Percentiles rank a stretch among this genome's conserved stretches.
Conservation (phyloP, 2,329 filamentous ascomycete genomes). For the Pseudogymnoascus sp. region DNA sequence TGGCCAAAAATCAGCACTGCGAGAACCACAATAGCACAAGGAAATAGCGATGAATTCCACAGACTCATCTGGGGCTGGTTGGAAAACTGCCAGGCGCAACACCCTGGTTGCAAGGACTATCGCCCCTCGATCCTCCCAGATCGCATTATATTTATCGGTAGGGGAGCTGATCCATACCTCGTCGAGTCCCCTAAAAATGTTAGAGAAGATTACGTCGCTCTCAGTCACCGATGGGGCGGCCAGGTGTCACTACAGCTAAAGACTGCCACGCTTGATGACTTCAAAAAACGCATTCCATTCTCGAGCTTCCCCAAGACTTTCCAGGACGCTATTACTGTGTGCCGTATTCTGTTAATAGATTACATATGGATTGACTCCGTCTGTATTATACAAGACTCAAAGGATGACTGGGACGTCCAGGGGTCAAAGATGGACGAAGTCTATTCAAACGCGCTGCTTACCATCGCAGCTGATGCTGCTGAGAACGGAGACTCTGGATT, state of each 20-base stretch:
- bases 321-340: slow-evolving; percentile 24
- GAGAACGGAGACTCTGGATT: neutral
- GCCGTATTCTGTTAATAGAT: slow-evolving; percentile 18
- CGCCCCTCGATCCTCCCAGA: neutral
- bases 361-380: slow-evolving; percentile 31
- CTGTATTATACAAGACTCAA: slow-evolving; percentile 26
- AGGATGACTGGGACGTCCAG: slow-evolving; percentile 25
- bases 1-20: neutral
- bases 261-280: slow-evolving; percentile 10
- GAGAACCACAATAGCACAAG: neutral
- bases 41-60: neutral
- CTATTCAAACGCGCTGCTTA: slow-evolving; percentile 22
- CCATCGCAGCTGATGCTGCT: slow-evolving; percentile 17
- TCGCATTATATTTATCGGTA: neutral
- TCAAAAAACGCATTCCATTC: slow-evolving; percentile 12
- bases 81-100: neutral
- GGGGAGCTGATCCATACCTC: neutral
- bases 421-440: slow-evolving; percentile 23
- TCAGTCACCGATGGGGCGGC: slow-evolving; percentile 26
- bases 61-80: neutral
- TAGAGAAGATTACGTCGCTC: slow-evolving; percentile 17
- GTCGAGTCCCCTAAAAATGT: neutral
- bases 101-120: neutral
- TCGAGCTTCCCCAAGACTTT: slow-evolving; percentile 20
- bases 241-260: slow-evolving; percentile 12